Base-by-base conservation (phyloP, 2,329 filamentous ascomycete species). In the Apiospora aurea region DNA sequence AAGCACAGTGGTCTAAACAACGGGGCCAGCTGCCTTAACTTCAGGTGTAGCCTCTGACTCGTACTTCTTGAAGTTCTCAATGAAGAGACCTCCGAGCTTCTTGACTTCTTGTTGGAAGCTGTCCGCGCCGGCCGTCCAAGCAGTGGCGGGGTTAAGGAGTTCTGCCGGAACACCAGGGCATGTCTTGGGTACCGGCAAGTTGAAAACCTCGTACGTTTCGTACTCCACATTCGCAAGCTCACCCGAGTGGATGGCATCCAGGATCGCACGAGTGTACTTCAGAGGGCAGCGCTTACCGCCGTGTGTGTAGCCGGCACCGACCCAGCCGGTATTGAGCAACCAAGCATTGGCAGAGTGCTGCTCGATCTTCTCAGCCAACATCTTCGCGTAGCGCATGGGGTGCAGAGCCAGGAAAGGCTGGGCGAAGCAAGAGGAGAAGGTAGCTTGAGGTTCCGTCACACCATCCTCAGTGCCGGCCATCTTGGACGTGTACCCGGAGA, bases 401-500 rank as follows among this genome's bases (percentile, higher is more conserved):
- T 99, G 96, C 72, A 99, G 92, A 57, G 96, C 96, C 79, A 99
- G 88, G 94, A 99, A 99, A 74, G 96, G 96, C 87, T 99, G 96
- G 71, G 96, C 96, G 86, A 99, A 99, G 91, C 96, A 99, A 70
- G 95, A 97, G 38, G 95, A 98, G 91, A 99, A 99, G 80, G 96
- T 99, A 34, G 96, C 96, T 86, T 98, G 94, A 76, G 96, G 96
- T 87, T 99, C 96, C 13, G 94, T 97, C 76, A 99, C 91, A 80
- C 96, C 96, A 76, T 98, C 94, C 87, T 99, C 96, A 46, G 96
- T 99, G 80, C 96, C 96, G 76, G 96, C 96, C 96, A 99, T 99
- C 92, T 99, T 99, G 82, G 96, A 98, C 75, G 96, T 99, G 90
- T 99, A 99, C 79, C 96, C 96, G 24, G 94, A 97, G 86, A 99